phyloP scores from a whole-genome alignment of 2,329 filamentous ascomycete species.

The Lecanosticta acicola region DNA sequence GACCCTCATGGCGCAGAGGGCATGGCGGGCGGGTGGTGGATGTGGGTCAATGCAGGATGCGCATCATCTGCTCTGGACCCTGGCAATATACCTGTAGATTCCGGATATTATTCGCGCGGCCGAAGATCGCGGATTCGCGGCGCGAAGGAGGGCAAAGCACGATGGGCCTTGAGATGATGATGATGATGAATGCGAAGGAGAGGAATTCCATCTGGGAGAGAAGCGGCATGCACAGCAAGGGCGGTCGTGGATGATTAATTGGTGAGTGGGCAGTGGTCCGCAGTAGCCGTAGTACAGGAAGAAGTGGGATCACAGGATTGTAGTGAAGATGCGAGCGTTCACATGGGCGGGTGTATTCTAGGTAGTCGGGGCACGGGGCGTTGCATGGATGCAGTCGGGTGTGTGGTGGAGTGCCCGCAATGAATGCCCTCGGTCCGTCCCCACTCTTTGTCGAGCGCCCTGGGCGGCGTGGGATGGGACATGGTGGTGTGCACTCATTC shows the following conservation, averaged over 20 bases:
- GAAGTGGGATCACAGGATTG: too few relatives aligned
- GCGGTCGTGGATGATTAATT: too few relatives aligned
- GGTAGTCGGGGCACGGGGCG: too few relatives aligned
- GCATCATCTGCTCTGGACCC: constrained; percentile 6
- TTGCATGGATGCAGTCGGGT: too few relatives aligned
- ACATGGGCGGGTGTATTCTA: too few relatives aligned
- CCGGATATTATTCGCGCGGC: constrained; percentile 7
- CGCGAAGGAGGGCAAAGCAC: neutral
- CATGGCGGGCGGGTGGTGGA: neutral
- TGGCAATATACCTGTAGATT: neutral
- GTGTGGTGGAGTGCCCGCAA: neutral
- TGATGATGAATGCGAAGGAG: constrained; percentile 2
- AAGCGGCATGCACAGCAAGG: too few relatives aligned
- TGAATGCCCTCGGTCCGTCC: neutral
- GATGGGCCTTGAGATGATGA: too few relatives aligned
- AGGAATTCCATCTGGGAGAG: too few relatives aligned
- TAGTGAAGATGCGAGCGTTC: too few relatives aligned
- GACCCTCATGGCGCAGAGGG: neutral
- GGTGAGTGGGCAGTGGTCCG: too few relatives aligned
- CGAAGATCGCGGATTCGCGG: neutral
- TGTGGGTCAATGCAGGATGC: neutral
- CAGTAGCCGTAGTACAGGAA: too few relatives aligned
- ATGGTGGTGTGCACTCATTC: too few relatives aligned
- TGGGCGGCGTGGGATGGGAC: neutral
- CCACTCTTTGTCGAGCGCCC: neutral